Evolutionary conservation across 1,139 yeast genomes (phyloP).

Genomic region (Magnusiomyces tetraspermus): DNA sequence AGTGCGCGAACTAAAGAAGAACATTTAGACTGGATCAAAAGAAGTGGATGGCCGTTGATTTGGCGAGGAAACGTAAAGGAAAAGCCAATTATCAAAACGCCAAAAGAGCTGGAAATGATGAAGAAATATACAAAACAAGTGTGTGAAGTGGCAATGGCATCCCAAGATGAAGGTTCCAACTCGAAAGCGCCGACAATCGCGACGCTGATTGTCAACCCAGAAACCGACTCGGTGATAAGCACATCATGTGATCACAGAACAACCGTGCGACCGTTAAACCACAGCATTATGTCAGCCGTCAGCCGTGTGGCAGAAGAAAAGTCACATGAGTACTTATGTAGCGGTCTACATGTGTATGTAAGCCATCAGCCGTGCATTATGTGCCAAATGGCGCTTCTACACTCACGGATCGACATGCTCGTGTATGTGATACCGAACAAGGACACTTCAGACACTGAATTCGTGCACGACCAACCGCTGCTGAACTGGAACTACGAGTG

Average conservation of each 20-base stretch:
- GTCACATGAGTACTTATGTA: constrained; percentile 51
- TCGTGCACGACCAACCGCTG: constrained; percentile 57
- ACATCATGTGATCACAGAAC: constrained; percentile 35
- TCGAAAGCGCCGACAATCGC: constrained; percentile 23
- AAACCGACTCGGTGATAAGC: constrained; percentile 32
- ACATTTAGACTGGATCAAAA: constrained; percentile 51
- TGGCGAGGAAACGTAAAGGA: constrained; percentile 92
- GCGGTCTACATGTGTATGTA: constrained; percentile 67
- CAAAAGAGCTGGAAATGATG: constrained; percentile 22
- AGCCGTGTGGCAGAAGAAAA: constrained; percentile 35
- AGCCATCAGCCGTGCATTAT: constrained; percentile 95
- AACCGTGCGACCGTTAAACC: constrained; percentile 44
- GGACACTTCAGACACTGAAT: not conserved
- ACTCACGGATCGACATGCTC: constrained; percentile 69
- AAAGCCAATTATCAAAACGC: constrained; percentile 43
- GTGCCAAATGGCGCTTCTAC: constrained; percentile 95
- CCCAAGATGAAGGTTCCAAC: constrained; percentile 29
- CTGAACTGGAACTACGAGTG: constrained; percentile 77
- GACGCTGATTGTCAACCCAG: constrained; percentile 44
- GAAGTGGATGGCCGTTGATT: constrained; percentile 69
- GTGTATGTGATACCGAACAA: constrained; percentile 32
- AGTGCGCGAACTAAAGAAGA: constrained; percentile 58
- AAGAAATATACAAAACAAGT: constrained; percentile 9
- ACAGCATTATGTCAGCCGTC: constrained; percentile 68
- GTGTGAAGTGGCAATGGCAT: not conserved